Evolutionary conservation across 2,329 filamentous ascomycete species (phyloP).

Genomic region (Aspergillus texensis): DNA sequence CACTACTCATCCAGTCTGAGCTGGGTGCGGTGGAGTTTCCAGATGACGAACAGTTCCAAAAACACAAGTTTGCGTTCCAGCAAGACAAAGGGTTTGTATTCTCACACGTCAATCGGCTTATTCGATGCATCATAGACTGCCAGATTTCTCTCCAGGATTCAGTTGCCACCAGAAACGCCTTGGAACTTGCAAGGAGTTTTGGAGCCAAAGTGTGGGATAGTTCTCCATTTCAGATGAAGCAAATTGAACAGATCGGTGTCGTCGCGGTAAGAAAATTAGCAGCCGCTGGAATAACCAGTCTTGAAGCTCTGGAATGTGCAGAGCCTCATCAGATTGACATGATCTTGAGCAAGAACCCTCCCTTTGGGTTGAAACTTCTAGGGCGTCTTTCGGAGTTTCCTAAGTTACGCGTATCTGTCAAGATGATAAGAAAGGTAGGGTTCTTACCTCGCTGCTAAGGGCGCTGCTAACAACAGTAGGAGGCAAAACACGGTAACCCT

Average conservation of each 20-base stretch:
- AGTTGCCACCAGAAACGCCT: constrained; percentile 64
- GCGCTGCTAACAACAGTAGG: constrained; percentile 25
- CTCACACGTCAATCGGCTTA: constrained; percentile 67
- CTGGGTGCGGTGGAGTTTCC: constrained; percentile 68
- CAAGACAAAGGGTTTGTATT: constrained; percentile 68
- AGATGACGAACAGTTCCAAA: constrained; percentile 58
- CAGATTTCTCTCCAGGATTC: constrained; percentile 67
- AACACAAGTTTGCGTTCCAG: constrained; percentile 58
- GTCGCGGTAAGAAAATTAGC: constrained; percentile 75
- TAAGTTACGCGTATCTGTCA: constrained; percentile 59
- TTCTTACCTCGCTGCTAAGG: constrained; percentile 25
- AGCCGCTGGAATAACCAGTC: constrained; percentile 68
- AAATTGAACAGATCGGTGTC: constrained; percentile 76
- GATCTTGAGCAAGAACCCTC: constrained; percentile 75
- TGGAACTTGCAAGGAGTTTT: constrained; percentile 78
- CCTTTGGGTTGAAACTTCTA: constrained; percentile 74
- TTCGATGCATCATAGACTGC: constrained; percentile 77
- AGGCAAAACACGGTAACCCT: constrained; percentile 40
- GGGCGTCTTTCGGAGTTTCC: constrained; percentile 72
- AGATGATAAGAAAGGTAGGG: constrained; percentile 51
- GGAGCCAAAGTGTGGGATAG: constrained; percentile 80
- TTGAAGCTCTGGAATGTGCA: constrained; percentile 68
- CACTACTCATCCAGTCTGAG: constrained; percentile 74
- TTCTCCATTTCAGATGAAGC: constrained; percentile 76
- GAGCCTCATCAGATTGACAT: constrained; percentile 76